phyloP scores from a whole-genome alignment of 345 rosid genomes.

The Murraya paniculata region DNA sequence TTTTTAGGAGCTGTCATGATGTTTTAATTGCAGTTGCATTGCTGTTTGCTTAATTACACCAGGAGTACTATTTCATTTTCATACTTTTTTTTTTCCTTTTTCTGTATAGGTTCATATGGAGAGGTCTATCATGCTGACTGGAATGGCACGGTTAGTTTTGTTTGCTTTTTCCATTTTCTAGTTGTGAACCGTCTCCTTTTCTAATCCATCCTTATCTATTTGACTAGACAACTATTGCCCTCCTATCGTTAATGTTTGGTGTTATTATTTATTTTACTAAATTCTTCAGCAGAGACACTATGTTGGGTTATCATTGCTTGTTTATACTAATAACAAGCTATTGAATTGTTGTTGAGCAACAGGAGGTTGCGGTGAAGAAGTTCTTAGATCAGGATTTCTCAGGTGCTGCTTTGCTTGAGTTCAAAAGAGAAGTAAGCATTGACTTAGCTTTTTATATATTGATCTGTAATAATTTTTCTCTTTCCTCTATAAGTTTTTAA shows the following conservation, averaged over 20 bases:
- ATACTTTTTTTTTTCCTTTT: conserved; percentile 17
- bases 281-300: conserved; percentile 9
- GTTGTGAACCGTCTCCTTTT: background rate
- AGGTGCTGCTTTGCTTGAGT: conserved; percentile 95
- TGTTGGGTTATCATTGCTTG: background rate
- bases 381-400: conserved; percentile 99
- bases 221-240: background rate
- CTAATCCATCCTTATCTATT: background rate
- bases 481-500: background rate
- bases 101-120: conserved; percentile 85
- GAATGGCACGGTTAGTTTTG: conserved; percentile 90
- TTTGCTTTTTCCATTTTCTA: background rate
- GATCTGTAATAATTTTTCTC: background rate
- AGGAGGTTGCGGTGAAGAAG: conserved; percentile 99
- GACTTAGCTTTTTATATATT: conserved; percentile 10
- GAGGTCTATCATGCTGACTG: conserved; percentile 98
- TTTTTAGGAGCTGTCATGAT: conserved; percentile 6
- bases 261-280: background rate
- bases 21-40: conserved; percentile 6
- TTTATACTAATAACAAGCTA: conserved; percentile 9
- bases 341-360: conserved; percentile 33
- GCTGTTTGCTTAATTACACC: background rate
- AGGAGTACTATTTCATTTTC: conserved; percentile 15
- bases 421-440: conserved; percentile 92
- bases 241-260: background rate